Evolutionary conservation across 2,329 filamentous ascomycete species (phyloP).

Genomic region (Escovopsis weberi): DNA sequence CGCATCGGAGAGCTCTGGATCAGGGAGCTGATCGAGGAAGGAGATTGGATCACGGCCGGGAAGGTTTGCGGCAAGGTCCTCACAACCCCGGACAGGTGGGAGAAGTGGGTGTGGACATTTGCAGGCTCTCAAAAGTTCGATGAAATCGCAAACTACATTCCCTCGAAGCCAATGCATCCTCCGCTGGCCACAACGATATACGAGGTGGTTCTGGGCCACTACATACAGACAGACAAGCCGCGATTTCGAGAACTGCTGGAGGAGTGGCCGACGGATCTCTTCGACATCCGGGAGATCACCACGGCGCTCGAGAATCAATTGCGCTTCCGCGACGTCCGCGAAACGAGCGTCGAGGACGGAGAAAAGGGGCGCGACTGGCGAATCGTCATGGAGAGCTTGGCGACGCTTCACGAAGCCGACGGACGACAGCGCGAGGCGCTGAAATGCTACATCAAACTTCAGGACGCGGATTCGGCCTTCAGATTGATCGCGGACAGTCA

Average conservation of each 20-base stretch:
- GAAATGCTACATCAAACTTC: slow-evolving; percentile 75
- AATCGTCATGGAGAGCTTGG: slow-evolving; percentile 75
- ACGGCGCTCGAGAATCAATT: slow-evolving; percentile 72
- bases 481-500: slow-evolving; percentile 73
- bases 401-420: slow-evolving; percentile 69
- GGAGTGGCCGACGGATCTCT: slow-evolving; percentile 71
- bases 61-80: slow-evolving; percentile 72
- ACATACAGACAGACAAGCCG: slow-evolving; percentile 62
- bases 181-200: slow-evolving; percentile 72
- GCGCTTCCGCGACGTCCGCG: slow-evolving; percentile 56
- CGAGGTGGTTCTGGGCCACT: slow-evolving; percentile 78
- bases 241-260: slow-evolving; percentile 69
- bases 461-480: slow-evolving; percentile 86
- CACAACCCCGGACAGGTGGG: slow-evolving; percentile 68
- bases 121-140: slow-evolving; percentile 75
- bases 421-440: slow-evolving; percentile 74
- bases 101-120: slow-evolving; percentile 92
- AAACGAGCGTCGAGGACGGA: slow-evolving; percentile 62
- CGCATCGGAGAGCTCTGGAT: slow-evolving; percentile 90
- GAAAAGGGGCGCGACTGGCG: slow-evolving; percentile 70
- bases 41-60: slow-evolving; percentile 66
- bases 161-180: slow-evolving; percentile 60
- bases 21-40: slow-evolving; percentile 61
- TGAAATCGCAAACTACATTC: slow-evolving; percentile 76
- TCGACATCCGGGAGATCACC: slow-evolving; percentile 62